Evolutionary conservation across 495 filamentous ascomycete species (phyloP).

Genomic region (Hypoxylon lienhwacheense): DNA sequence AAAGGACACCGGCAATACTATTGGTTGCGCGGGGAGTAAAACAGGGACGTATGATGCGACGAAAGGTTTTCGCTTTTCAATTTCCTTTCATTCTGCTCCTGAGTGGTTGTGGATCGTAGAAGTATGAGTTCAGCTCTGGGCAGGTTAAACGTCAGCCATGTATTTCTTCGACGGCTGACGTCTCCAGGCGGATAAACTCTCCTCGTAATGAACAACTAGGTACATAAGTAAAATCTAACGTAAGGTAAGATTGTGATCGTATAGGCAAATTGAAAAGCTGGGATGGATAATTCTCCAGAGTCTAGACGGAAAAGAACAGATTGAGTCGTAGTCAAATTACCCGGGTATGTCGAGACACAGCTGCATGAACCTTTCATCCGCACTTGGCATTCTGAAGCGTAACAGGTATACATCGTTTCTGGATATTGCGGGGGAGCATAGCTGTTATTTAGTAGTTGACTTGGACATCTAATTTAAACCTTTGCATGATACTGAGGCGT

Average conservation of each 20-base stretch:
- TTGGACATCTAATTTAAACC: no score
- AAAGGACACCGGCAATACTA: slow-evolving; percentile 23
- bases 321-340: slow-evolving; percentile 24
- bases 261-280: not conserved
- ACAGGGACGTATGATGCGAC: slow-evolving; percentile 16
- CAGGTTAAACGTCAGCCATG: slow-evolving; percentile 11
- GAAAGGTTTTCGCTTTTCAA: no score
- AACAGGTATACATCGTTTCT: no score
- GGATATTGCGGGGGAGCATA: slow-evolving; percentile 13
- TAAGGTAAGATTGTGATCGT: no score
- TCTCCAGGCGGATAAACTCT: slow-evolving; percentile 12
- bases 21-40: slow-evolving; percentile 14
- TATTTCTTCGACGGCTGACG: slow-evolving; percentile 20
- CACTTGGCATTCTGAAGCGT: slow-evolving; percentile 20
- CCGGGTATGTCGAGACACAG: slow-evolving; percentile 18
- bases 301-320: not conserved
- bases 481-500: no score
- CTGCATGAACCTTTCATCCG: slow-evolving; percentile 21
- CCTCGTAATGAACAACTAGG: slow-evolving; percentile 3
- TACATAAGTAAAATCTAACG: not conserved
- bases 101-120: not conserved
- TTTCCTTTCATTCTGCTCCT: slow-evolving; percentile 10
- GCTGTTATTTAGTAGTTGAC: slow-evolving; percentile 19
- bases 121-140: not conserved
- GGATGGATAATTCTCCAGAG: slow-evolving; percentile 20